phyloP scores from a whole-genome alignment of 192 early-diverging fungal species.

The Backusella liffmaniae region DNA sequence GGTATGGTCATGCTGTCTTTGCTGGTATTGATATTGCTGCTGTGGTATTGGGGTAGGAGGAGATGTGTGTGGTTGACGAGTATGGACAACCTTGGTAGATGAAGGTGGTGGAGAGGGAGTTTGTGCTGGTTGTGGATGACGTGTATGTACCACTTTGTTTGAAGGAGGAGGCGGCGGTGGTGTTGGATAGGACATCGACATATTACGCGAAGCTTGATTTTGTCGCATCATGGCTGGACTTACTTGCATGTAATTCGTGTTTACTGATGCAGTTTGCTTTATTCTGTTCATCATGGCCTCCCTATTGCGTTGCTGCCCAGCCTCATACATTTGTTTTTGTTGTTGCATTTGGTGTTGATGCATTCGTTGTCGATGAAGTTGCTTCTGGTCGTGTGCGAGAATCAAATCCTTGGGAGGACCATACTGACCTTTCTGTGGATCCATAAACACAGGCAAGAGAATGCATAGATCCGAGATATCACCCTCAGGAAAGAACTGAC shows the following conservation, averaged over 20 bases:
- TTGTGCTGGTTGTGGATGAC: not conserved
- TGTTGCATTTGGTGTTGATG: not conserved
- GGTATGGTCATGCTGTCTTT: not conserved
- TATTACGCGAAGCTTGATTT: too few species aligned
- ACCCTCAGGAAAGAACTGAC: not conserved
- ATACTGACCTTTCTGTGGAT: not conserved
- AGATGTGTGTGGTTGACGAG: not conserved
- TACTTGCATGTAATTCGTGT: not conserved
- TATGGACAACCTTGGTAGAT: too few species aligned
- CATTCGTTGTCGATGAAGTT: not conserved
- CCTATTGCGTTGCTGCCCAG: too few species aligned
- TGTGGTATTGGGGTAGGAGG: not conserved
- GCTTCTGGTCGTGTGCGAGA: not conserved
- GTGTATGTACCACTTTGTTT: too few species aligned
- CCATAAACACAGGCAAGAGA: not conserved
- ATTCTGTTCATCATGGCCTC: not conserved
- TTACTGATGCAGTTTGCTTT: not conserved
- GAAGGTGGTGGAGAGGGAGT: not conserved
- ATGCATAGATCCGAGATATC: not conserved
- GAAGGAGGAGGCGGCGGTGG: too few species aligned
- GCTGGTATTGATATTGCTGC: not conserved
- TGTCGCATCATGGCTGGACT: not conserved
- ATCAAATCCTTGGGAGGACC: not conserved
- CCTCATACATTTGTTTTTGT: not conserved
- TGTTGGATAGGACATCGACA: too few species aligned